Percentiles rank a stretch among this genome's conserved stretches.
These are phyloP conservation scores for Trichoderma sp. DNA, from an alignment of 2,329 filamentous ascomycete genomes.

Conservation along the genomic window DNA sequence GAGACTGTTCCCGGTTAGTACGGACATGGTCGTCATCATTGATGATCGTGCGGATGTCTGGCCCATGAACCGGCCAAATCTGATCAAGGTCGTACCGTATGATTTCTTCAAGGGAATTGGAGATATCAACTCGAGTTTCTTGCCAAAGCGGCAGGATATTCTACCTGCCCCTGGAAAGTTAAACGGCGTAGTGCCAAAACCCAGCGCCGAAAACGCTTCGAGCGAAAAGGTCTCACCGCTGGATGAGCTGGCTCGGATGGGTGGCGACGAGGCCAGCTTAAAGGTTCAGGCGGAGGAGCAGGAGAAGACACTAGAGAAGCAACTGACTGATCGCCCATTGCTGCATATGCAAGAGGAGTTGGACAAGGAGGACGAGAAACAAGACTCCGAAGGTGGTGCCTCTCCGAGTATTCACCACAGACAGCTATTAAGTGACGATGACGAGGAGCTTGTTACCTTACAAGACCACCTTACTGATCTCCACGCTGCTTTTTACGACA, in stretches of 20 bases:
- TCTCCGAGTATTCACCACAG: slow-evolving; percentile 41
- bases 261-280: slow-evolving; percentile 63
- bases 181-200: slow-evolving; percentile 24
- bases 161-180: slow-evolving; percentile 33
- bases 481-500: slow-evolving; percentile 77
- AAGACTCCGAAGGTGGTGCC: slow-evolving; percentile 28
- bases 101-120: slow-evolving; percentile 98
- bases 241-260: slow-evolving; percentile 76
- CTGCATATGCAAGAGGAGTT: slow-evolving; percentile 89
- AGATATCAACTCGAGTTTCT: slow-evolving; percentile 96
- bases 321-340: slow-evolving; percentile 83
- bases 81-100: slow-evolving; percentile 92
- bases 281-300: slow-evolving; percentile 80
- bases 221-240: slow-evolving; percentile 46
- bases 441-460: slow-evolving; percentile 75
- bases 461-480: slow-evolving; percentile 72
- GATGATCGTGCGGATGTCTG: slow-evolving; percentile 96
- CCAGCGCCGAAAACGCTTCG: background rate
- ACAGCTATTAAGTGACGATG: slow-evolving; percentile 83
- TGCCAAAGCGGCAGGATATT: slow-evolving; percentile 71
- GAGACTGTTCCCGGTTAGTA: slow-evolving; percentile 90
- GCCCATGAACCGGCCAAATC: slow-evolving; percentile 82
- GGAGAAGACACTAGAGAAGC: slow-evolving; percentile 81
- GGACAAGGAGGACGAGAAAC: slow-evolving; percentile 68
- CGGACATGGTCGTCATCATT: slow-evolving; percentile 98